phyloP scores from a whole-genome alignment of 2,329 filamentous ascomycete species.

The Colletotrichum musicola region DNA sequence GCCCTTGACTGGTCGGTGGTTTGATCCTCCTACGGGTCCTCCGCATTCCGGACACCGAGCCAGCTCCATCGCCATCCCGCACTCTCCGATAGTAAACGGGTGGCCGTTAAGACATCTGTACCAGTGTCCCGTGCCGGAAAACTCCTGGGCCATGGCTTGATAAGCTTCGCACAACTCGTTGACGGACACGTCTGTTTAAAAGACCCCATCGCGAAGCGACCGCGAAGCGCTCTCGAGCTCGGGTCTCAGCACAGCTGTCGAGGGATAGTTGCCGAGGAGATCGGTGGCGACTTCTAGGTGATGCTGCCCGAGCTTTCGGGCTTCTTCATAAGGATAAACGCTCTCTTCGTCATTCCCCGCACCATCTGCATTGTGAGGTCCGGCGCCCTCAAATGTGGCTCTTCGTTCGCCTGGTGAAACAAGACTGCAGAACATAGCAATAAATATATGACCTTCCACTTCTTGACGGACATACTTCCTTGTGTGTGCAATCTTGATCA shows the following conservation, averaged over 20 bases:
- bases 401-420: slow-evolving; percentile 45
- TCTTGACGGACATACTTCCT: slow-evolving; percentile 56
- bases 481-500: slow-evolving; percentile 54
- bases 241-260: slow-evolving; percentile 50
- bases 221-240: slow-evolving; percentile 61
- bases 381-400: no score
- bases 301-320: slow-evolving; percentile 19
- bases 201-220: slow-evolving; percentile 58
- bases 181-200: slow-evolving; percentile 62
- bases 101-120: slow-evolving; percentile 70
- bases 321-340: not conserved
- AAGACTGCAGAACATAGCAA: slow-evolving; percentile 61
- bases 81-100: slow-evolving; percentile 74
- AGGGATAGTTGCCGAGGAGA: slow-evolving; percentile 40
- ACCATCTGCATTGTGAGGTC: not conserved
- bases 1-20: slow-evolving; percentile 64
- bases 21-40: slow-evolving; percentile 65
- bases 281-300: slow-evolving; percentile 42
- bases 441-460: slow-evolving; percentile 64
- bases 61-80: slow-evolving; percentile 73
- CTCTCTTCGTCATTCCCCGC: not conserved
- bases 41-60: slow-evolving; percentile 74
- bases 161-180: slow-evolving; percentile 65
- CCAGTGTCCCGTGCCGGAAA: slow-evolving; percentile 70
- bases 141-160: slow-evolving; percentile 63